Evolutionary conservation across 805 yeast genomes (phyloP), one percentile per base, ranked within the genome.

Genomic region (Nakazawaea pomicola): DNA sequence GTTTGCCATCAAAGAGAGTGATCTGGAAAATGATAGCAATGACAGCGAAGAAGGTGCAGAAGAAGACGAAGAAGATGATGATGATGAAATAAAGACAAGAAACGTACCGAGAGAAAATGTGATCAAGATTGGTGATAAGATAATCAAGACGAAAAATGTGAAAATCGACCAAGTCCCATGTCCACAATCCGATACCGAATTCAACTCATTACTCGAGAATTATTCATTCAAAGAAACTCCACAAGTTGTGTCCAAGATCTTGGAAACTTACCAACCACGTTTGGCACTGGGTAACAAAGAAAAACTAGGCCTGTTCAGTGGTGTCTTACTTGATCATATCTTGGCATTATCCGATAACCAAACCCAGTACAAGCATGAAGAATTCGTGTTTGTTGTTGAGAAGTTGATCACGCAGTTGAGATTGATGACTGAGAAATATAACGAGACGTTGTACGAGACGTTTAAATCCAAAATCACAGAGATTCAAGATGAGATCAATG

Each of bases 261-360:
- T 85, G 43, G 70, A 70, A 38, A 56, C 67, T 0, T 78, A 81
- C 59, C 87, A 84, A 47, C 95, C 97, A 11, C 78, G 81, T 47
- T 67, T 85, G 40, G 88, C 85, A 3, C 74, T 69, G 41, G 97
- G 95, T 3, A 89, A 91, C 58, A 88, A 86, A 55, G 84, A 79
- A 45, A 80, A 74, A 52, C 62, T 85, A 49, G 84, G 81, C 18
- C 55, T 49, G 3, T 83, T 90, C 53, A 72, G 84, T 1, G 69
- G 74, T 3, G 73, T 85, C 8, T 50, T 89, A 11, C 67, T 85
- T 46, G 75, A 80, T 48, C 88, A 85, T 52, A 61, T 77, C 9
- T 57, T 85, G 31, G 63, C 68, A 43, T 54, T 80, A 24, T 61
- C 77, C 1, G 70, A 72, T 40, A 50, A 54, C 3, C 61, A 56